phyloP scores from a whole-genome alignment of 2,329 filamentous ascomycete species.

The Sporothrix luriei region DNA sequence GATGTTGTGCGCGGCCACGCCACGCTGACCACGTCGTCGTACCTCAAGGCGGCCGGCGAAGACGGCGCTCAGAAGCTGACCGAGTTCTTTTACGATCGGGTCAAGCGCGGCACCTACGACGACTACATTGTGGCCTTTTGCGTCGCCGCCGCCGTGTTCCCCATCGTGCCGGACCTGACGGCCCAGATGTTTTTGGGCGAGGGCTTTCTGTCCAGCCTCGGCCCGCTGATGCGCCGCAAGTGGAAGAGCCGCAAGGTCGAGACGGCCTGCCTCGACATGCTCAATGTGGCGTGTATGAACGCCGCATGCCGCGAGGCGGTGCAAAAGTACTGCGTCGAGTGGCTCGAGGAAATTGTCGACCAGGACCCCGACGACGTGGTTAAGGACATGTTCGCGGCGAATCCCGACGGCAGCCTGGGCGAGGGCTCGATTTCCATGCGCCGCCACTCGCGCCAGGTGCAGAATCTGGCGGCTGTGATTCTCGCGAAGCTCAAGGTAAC shows the following conservation, averaged over 20 bases:
- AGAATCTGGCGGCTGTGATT: constrained; percentile 71
- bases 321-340: constrained; percentile 79
- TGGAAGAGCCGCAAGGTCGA: constrained; percentile 86
- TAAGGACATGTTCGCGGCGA: constrained; percentile 52
- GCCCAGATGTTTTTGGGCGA: constrained; percentile 82
- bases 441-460: constrained; percentile 63
- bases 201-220: constrained; percentile 77
- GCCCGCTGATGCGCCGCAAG: constrained; percentile 74
- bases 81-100: constrained; percentile 71
- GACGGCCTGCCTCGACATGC: constrained; percentile 80
- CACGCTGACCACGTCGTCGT: constrained; percentile 77
- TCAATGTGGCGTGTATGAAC: constrained; percentile 90
- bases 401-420: constrained; percentile 60
- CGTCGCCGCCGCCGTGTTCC: constrained; percentile 85
- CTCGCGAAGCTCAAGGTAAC: constrained; percentile 74
- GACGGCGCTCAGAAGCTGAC: constrained; percentile 70
- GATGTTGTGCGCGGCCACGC: constrained; percentile 76
- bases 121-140: constrained; percentile 92
- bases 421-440: constrained; percentile 63
- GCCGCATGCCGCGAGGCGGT: constrained; percentile 79
- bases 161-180: constrained; percentile 75
- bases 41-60: constrained; percentile 75
- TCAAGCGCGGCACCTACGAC: constrained; percentile 77
- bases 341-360: constrained; percentile 82
- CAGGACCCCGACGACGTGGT: constrained; percentile 64